Conservation (phyloP, 148 eudicot species). For the Drosera capensis region DNA sequence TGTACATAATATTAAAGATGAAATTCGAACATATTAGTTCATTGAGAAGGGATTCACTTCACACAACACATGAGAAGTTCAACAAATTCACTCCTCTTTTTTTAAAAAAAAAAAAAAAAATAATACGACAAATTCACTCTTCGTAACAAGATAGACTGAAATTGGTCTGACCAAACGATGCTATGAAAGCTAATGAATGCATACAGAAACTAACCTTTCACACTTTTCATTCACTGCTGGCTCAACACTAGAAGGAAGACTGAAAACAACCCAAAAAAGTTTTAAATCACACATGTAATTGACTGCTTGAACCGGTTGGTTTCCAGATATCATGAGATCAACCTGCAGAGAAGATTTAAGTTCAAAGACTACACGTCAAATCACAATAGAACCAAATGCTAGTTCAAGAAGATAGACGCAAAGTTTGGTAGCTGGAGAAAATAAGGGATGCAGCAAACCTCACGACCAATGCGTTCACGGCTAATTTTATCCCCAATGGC, state of each 20-base stretch:
- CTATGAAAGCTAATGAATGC: background rate
- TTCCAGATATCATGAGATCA: constrained; percentile 89
- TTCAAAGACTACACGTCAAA: background rate
- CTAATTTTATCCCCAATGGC: constrained; percentile 88
- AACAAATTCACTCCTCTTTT: no score
- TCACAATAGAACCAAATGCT: background rate
- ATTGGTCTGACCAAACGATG: no score
- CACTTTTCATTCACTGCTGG: constrained; percentile 30
- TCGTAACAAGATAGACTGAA: background rate
- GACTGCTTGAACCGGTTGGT: constrained; percentile 69
- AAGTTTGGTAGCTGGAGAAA: background rate
- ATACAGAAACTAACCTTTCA: constrained; percentile 38
- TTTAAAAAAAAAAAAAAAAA: no score
- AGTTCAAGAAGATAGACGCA: background rate
- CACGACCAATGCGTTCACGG: constrained; percentile 94
- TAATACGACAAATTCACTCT: background rate
- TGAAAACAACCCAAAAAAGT: constrained; percentile 70
- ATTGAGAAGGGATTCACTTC: no score
- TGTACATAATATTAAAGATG: no score
- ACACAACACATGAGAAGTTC: no score
- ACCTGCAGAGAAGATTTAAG: no score
- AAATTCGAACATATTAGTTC: no score
- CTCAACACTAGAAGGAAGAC: constrained; percentile 46
- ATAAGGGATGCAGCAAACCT: constrained; percentile 28
- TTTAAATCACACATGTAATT: constrained; percentile 40